Evolutionary conservation across 306 rosid species (phyloP).

Genomic region (Biancaea sappan): DNA sequence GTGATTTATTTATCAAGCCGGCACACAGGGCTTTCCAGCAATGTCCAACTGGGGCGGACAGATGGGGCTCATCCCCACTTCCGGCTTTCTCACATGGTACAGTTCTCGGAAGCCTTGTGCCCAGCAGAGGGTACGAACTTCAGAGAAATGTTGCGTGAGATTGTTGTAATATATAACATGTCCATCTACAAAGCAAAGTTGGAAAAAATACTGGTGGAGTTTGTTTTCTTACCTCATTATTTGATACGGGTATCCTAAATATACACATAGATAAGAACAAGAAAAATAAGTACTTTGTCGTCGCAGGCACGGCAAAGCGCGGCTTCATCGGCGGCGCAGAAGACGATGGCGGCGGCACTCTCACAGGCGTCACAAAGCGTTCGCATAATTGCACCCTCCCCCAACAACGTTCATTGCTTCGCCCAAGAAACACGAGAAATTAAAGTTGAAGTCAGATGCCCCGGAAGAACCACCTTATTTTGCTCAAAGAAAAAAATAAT

Average conservation of each 20-base stretch:
- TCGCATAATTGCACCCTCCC: constrained; percentile 68
- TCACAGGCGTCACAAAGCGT: constrained; percentile 98
- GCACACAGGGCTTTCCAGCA: no score
- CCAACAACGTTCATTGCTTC: constrained; percentile 72
- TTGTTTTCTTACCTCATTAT: background rate
- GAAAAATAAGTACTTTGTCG: constrained; percentile 59
- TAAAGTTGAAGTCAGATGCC: constrained; percentile 31
- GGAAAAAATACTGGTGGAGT: background rate
- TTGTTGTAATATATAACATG: background rate
- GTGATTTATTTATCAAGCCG: no score
- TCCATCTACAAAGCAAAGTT: background rate
- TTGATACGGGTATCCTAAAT: background rate
- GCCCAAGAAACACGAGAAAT: constrained; percentile 21
- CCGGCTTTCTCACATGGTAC: no score
- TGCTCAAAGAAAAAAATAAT: background rate
- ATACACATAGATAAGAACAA: background rate
- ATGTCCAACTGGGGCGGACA: no score
- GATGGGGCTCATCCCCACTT: no score
- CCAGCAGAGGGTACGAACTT: no score
- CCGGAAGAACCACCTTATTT: constrained; percentile 20
- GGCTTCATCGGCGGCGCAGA: constrained; percentile 99
- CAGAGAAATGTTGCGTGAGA: background rate
- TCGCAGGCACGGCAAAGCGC: constrained; percentile 95
- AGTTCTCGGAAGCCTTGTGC: no score
- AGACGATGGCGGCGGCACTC: constrained; percentile 90